Evolutionary conservation across 2,329 filamentous ascomycete species (phyloP).

Genomic region (Ophiosphaerella herpotricha): DNA sequence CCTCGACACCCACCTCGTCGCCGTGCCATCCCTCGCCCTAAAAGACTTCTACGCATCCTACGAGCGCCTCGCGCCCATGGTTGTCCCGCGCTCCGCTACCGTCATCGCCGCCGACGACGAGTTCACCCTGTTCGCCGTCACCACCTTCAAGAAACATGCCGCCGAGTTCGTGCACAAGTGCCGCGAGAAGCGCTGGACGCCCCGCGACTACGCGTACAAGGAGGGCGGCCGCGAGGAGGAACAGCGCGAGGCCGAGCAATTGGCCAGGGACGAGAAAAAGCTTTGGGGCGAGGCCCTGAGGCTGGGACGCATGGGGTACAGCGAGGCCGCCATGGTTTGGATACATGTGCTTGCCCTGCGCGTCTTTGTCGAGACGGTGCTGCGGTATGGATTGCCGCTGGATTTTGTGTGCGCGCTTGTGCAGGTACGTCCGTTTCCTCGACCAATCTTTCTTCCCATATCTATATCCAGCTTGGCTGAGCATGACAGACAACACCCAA

Average conservation of each 20-base stretch:
- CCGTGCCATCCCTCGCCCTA: slow-evolving; percentile 76
- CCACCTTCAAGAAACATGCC: slow-evolving; percentile 89
- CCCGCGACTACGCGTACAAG: slow-evolving; percentile 90
- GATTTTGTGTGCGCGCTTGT: slow-evolving; percentile 86
- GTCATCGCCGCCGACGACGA: slow-evolving; percentile 86
- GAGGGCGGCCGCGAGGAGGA: slow-evolving; percentile 90
- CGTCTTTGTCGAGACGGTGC: slow-evolving; percentile 97
- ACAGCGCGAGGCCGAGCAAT: slow-evolving; percentile 79
- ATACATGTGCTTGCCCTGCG: slow-evolving; percentile 87
- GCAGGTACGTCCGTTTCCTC: slow-evolving; percentile 61
- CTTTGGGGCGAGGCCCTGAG: slow-evolving; percentile 90
- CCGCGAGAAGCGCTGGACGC: slow-evolving; percentile 91
- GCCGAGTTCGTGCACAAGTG: slow-evolving; percentile 89
- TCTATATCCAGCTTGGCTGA: slow-evolving; percentile 1
- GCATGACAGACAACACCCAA: slow-evolving; percentile 77
- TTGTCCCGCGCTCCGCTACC: slow-evolving; percentile 84
- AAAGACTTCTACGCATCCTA: slow-evolving; percentile 91
- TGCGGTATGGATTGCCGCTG: slow-evolving; percentile 89
- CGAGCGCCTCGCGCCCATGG: slow-evolving; percentile 86
- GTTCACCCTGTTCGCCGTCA: slow-evolving; percentile 85
- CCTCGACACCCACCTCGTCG: slow-evolving; percentile 92
- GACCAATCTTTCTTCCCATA: too few species aligned
- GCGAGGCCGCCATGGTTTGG: slow-evolving; percentile 95
- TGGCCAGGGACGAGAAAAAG: slow-evolving; percentile 84
- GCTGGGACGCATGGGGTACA: slow-evolving; percentile 88